Evolutionary conservation across 352 stramenopile genomes (phyloP), one percentile per base, ranked within the genome.

Genomic region (Phytophthora litchii): DNA sequence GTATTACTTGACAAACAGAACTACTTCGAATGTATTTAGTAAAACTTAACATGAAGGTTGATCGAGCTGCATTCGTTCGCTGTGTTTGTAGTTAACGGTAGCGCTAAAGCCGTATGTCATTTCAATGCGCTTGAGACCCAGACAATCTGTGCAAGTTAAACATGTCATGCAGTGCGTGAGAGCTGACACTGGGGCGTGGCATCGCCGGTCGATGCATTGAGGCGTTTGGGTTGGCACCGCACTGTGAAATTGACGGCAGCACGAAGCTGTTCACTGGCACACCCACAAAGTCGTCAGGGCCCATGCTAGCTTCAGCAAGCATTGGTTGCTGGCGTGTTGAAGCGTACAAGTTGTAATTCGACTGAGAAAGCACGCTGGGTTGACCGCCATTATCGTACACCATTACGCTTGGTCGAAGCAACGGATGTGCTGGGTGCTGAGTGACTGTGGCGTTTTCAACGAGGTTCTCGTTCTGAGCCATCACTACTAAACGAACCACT

Each of bases 401-500:
- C 20, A 70, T 17, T 32, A 66, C 54, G 47, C 61, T 70, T 29
- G 54, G 54, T 11, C 61, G 54, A 23, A 70, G 49, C 35, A 70
- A 27, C 11, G 54, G 61, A 9, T 65, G 61, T 3, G 47, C 13
- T 19, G 38, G 14, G 6, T 58, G 47, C 3, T 63, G 44, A 45
- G 41, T 25, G 19, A 50, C 21, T n/a, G 32, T 2, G 1, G 21
- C 17, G 11, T 47, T 65, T 4, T 70, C 61, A 7, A 55, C 34
- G 20, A 57, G 20, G 14, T 61, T 42, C 9, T 70, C 61, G 21
- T 60, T 55, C 43, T 65, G 54, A 57, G 60, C 72, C 38, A 83
- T 61, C 23, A 43, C 27, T 17, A 86, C 60, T 25, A 88, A 54
- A 9, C 67, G 53, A 19, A 76, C 20, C 37, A 88, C 71, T 37